Conservation (phyloP, 140 eudicot species). For the Ambrosia hybrid region DNA sequence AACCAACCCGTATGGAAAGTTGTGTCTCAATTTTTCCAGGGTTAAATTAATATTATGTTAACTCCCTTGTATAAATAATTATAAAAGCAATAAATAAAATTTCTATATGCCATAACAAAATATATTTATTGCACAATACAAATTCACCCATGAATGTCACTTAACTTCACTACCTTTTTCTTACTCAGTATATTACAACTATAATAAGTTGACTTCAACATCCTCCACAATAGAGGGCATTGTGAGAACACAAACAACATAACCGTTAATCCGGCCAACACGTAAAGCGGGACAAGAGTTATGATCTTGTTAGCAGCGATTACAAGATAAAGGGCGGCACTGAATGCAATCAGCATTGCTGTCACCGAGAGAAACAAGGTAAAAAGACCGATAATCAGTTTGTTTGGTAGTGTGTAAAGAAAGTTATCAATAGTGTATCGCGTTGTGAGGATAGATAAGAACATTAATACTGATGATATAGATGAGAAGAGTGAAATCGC, state of each 20-base stretch:
- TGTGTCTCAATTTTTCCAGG: too few relatives aligned
- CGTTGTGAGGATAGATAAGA: slow-evolving; percentile 17
- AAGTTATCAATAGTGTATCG: slow-evolving; percentile 13
- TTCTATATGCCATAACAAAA: too few relatives aligned
- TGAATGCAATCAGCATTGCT: slow-evolving; percentile 13
- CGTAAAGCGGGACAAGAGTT: slow-evolving; percentile 8
- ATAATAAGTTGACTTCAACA: slow-evolving; percentile 16
- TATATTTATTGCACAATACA: neutral
- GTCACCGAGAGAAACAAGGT: slow-evolving; percentile 15
- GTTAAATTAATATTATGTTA: too few relatives aligned
- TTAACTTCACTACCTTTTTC: neutral
- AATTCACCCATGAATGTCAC: slow-evolving; percentile 6
- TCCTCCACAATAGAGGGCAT: slow-evolving; percentile 17
- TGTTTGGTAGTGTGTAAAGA: slow-evolving; percentile 18
- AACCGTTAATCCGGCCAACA: slow-evolving; percentile 3
- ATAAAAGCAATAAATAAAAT: too few relatives aligned
- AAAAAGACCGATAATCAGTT: slow-evolving; percentile 10
- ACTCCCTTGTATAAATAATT: too few relatives aligned
- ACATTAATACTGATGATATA: slow-evolving; percentile 11
- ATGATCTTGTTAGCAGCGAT: neutral
- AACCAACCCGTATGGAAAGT: too few relatives aligned
- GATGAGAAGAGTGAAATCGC: slow-evolving; percentile 17
- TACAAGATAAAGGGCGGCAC: slow-evolving; percentile 13
- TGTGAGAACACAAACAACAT: slow-evolving; percentile 14
- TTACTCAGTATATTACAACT: slow-evolving; percentile 5